Evolutionary conservation across 1,284 basidiomycete species (phyloP), one percentile per base, ranked within the genome.

Genomic region (Sanguinoderma infundibulare): DNA sequence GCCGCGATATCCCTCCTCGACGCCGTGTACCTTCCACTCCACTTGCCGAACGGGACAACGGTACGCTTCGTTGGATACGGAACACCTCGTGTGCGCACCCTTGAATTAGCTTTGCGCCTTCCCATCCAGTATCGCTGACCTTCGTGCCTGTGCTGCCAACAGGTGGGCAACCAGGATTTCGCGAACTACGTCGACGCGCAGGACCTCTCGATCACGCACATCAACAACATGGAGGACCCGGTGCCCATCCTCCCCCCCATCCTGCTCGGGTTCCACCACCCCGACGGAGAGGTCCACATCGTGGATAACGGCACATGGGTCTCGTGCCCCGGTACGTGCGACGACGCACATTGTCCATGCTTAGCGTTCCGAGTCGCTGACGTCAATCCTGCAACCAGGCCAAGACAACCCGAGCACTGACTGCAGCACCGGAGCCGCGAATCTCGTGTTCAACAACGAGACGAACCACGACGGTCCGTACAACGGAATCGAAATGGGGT

Each of bases 271-370:
- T 90, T 74, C 72, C 77, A 77, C 12, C 87, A 89, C 62, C 77
- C 83, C 0, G 74, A 76, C 1, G 87, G 86, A 1, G 87, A 90
- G 70, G 74, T 83, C 8, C 87, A 88, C 64, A 87, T 89, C 46
- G 61, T 77, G 46, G 77, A 78, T 30, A 75, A 75, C 0, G 75
- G 73, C 1, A 72, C 74, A 28, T 88, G 86, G 84, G 73, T 72
- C 32, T 60, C 67, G 0, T 85, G 84, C 62, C 74, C 81, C 0
- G 81, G 83, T 82, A 44, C 59, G 72, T 53, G 6, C n/a, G 24
- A 9, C n/a, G n/a, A 32, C 15, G 46, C 6, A 32, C 7, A 5
- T n/a, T 28, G 26, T 3, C n/a, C 15, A 5, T 49, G 17, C 28
- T 30, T 49, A 22, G 26, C 34, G 14, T 39, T 4, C n/a, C n/a